phyloP scores from a whole-genome alignment of 257 asterid species.

The Oldenlandia corymbosa region DNA sequence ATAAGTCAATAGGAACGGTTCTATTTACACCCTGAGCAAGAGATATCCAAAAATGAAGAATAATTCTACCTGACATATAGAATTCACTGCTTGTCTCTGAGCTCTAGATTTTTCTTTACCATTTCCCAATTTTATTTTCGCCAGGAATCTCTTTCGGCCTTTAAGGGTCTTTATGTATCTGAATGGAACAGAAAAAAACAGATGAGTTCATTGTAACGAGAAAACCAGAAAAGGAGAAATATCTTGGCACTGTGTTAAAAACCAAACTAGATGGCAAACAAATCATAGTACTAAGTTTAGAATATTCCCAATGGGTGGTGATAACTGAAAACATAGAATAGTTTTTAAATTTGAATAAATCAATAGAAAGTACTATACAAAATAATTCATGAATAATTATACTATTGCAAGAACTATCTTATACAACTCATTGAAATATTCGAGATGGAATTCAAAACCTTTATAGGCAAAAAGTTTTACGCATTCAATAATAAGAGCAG shows the following conservation, averaged over 20 bases:
- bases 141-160: conserved; percentile 87
- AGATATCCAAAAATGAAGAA: conserved; percentile 4
- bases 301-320: too few relatives aligned
- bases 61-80: conserved; percentile 82
- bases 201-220: not conserved
- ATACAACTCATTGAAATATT: too few relatives aligned
- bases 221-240: not conserved
- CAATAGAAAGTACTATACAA: too few relatives aligned
- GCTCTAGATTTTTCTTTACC: conserved; percentile 86
- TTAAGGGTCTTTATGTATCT: conserved; percentile 79
- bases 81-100: conserved; percentile 96
- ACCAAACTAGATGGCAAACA: too few relatives aligned
- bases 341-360: too few relatives aligned
- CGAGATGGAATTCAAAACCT: too few relatives aligned
- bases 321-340: too few relatives aligned
- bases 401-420: too few relatives aligned
- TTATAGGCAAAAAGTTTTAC: not conserved
- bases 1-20: conserved; percentile 5
- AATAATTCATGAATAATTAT: too few relatives aligned
- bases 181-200: conserved; percentile 19
- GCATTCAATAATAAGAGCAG: too few relatives aligned
- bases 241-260: not conserved
- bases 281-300: not conserved
- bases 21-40: not conserved
- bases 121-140: conserved; percentile 79